Evolutionary conservation across 2,329 filamentous ascomycete species (phyloP), one percentile per base, ranked within the genome.

Genomic region (Trichoderma pleuroti): DNA sequence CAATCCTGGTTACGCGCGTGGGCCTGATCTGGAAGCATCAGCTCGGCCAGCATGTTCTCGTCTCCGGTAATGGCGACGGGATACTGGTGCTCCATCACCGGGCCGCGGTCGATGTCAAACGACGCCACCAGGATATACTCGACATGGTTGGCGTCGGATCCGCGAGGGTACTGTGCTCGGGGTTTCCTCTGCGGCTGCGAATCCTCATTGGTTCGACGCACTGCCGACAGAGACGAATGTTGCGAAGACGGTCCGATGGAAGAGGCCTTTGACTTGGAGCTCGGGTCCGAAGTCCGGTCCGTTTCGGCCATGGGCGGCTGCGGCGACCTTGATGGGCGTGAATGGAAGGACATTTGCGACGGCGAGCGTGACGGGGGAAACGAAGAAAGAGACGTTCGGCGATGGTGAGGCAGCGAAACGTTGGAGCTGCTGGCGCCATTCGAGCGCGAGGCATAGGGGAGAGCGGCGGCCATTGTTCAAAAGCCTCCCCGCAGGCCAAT

Each of bases 1-100:
- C 96, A 99, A 80, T 99, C 96, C 82, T 98, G 94, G 77, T 92
- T 95, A 49, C 96, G 89, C 72, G 96, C 90, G 82, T 99, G 96
- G 26, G 95, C 94, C 81, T 98, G 95, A 81, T 99, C 96, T 0
- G 96, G 96, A 79, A 99, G 84, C 96, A 99, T 99, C 77, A 99
- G 88, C 84, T 99, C 96, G 8, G 96, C 96, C 78, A 99, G 83
- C 94, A 98, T 98, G 77, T 97, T 92, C 83, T 99, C 96, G 79
- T 99, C 95, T 36, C 96, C 95, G 64, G 94, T 98, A 73, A 99
- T 98, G 64, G 95, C 91, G 54, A 93, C 91, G 0, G 96, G 96
- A 78, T 95, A 99, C 79, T 99, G 96, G 79, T 99, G 94, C 79
- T 99, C 96, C 96, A 99, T 98, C 76, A 98, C 90, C 60, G 95